Evolutionary conservation across 2,329 filamentous ascomycete genomes (phyloP), one percentile per base, ranked within the genome.

Genomic region (Dactylonectria estremocensis): DNA sequence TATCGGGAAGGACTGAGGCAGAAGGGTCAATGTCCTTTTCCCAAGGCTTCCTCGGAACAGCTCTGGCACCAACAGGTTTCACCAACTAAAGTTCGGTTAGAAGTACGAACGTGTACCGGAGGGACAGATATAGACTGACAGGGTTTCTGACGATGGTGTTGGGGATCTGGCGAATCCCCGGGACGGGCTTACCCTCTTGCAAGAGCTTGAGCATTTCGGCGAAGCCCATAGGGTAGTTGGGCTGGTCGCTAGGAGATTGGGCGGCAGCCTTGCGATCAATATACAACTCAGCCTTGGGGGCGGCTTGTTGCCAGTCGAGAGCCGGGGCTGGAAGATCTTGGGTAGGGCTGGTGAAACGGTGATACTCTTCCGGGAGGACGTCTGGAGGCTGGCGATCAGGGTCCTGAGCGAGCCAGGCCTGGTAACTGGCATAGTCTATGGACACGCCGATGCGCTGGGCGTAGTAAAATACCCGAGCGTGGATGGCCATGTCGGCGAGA

Each of bases 161-260:
- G 5, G 95, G 94, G 60, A 98, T 95, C 70, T 97, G 90, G 73
- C 91, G 91, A 76, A 98, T 97, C 1, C 95, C 95, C 1, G 95
- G 94, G 49, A 98, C 92, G 0, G 93, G 91, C 74, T 94, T 90
- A 60, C 94, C 94, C 31, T 90, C 91, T 24, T 93, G 93, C 61
- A 98, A 93, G 61, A 97, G 88, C 75, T 94, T 92, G 62, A 97
- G 91, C 69, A 98, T 94, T 72, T 95, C 91, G 8, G 93, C 92
- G 80, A 98, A 97, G 1, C 90, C 92, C 55, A 91, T 91, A 3
- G 95, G 95, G 75, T 97, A 97, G 1, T 89, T 88, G 43, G 94
- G 92, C 52, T 88, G 85, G 43, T 82, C 82, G n/a, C 69, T 64
- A 7, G 70, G 66, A 9, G 71, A 58, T 33, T 76, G 68, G 16